Evolutionary conservation across 2,329 filamentous ascomycete species (phyloP).

Genomic region (Akanthomyces muscarius): DNA sequence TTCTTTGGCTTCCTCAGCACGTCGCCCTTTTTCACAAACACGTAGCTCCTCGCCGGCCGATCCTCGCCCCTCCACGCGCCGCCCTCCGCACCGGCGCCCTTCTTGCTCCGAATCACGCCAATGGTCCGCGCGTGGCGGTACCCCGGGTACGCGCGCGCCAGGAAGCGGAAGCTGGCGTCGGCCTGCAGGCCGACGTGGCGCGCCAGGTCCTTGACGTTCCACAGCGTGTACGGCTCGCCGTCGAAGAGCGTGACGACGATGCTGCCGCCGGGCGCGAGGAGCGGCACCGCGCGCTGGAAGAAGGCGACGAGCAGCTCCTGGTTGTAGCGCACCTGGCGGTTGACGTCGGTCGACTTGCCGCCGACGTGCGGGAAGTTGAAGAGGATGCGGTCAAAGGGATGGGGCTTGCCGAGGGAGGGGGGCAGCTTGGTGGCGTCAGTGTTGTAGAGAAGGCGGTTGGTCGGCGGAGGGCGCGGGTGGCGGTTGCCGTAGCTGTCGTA

Average conservation of each 20-base stretch:
- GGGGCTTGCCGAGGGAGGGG: slow-evolving; percentile 35
- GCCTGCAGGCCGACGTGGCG: slow-evolving; percentile 71
- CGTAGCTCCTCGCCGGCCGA: slow-evolving; percentile 51
- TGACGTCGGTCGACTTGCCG: slow-evolving; percentile 86
- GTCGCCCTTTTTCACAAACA: slow-evolving; percentile 59
- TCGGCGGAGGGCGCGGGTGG: slow-evolving; percentile 21
- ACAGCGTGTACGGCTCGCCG: slow-evolving; percentile 88
- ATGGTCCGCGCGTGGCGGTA: slow-evolving; percentile 72
- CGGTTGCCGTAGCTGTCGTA: slow-evolving; percentile 21
- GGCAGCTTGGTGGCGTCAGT: slow-evolving; percentile 65
- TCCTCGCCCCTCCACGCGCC: slow-evolving; percentile 40
- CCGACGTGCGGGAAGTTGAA: slow-evolving; percentile 99
- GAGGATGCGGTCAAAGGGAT: slow-evolving; percentile 68
- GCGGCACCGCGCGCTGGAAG: slow-evolving; percentile 51
- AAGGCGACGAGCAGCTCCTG: slow-evolving; percentile 72
- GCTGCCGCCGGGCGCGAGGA: slow-evolving; percentile 50
- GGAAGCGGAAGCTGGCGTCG: slow-evolving; percentile 66
- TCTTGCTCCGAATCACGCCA: slow-evolving; percentile 54
- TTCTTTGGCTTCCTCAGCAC: slow-evolving; percentile 25
- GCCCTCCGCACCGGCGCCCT: slow-evolving; percentile 38
- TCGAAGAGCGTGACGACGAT: slow-evolving; percentile 89
- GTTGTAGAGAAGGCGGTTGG: slow-evolving; percentile 49
- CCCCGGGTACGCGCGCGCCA: slow-evolving; percentile 62
- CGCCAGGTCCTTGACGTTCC: slow-evolving; percentile 87
- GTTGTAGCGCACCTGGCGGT: slow-evolving; percentile 89